Conservation (phyloP, 768 basidiomycete genomes). For the Crucibulum laeve region DNA sequence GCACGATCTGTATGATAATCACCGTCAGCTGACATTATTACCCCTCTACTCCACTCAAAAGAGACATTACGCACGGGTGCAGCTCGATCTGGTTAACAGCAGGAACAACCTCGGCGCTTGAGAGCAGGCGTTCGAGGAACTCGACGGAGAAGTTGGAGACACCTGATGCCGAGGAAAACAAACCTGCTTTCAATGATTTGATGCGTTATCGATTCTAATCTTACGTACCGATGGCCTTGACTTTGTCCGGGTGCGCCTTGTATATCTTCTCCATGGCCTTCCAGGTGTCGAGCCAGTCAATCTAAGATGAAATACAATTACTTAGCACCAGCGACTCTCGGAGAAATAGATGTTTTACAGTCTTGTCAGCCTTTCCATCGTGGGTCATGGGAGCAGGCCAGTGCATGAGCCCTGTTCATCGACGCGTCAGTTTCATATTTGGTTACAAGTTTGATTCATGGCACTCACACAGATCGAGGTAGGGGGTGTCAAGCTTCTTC, state of each 20-base stretch:
- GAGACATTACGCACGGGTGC: constrained; percentile 49
- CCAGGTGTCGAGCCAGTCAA: constrained; percentile 77
- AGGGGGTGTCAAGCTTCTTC: constrained; percentile 61
- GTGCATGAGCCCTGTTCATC: constrained; percentile 62
- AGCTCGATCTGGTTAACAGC: constrained; percentile 80
- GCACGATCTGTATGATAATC: constrained; percentile 37
- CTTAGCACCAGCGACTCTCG: background rate
- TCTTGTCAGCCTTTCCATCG: constrained; percentile 50
- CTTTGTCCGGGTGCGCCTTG: constrained; percentile 62
- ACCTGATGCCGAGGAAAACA: constrained; percentile 21
- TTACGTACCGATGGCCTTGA: constrained; percentile 65
- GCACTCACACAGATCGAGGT: constrained; percentile 71
- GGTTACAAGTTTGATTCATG: background rate
- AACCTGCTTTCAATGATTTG: background rate
- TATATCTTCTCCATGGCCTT: constrained; percentile 67
- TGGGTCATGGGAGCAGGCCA: constrained; percentile 76
- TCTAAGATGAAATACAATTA: constrained; percentile 12
- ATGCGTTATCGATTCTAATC: background rate
- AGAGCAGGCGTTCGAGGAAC: constrained; percentile 58
- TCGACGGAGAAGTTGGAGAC: constrained; percentile 71
- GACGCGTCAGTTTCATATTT: background rate
- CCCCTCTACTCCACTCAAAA: background rate
- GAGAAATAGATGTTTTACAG: constrained; percentile 14
- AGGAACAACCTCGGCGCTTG: constrained; percentile 54
- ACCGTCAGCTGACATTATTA: background rate